Percentiles rank a stretch among this genome's conserved stretches.
These are phyloP conservation scores for Kwoniella sp. DNA, from an alignment of 768 basidiomycete genomes.

Conservation along the genomic window DNA sequence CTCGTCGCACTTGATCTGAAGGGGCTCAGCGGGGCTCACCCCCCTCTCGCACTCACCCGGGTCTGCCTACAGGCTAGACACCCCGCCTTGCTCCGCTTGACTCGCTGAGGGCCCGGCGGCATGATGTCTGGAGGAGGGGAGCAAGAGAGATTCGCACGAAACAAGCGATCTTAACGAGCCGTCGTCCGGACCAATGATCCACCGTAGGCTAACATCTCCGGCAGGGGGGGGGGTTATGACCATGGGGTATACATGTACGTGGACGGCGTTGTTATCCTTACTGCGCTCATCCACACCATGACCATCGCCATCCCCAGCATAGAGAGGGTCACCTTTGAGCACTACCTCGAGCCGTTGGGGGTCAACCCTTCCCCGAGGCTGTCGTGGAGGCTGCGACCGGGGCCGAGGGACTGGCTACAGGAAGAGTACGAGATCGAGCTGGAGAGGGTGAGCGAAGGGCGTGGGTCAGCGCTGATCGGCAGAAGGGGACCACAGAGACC, in stretches of 20 bases:
- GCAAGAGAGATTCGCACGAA: too few relatives aligned
- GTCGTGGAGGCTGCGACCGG: conserved; percentile 20
- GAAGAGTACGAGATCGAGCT: conserved; percentile 13
- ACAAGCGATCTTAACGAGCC: too few relatives aligned
- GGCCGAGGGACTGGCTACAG: conserved; percentile 21
- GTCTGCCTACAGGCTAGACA: conserved; percentile 3
- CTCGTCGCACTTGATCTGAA: conserved; percentile 10
- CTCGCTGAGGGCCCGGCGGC: background rate
- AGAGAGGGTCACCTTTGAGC: conserved; percentile 6
- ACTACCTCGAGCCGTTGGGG: conserved; percentile 7
- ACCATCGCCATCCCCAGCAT: conserved; percentile 1
- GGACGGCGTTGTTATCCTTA: too few relatives aligned
- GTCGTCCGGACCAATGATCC: too few relatives aligned
- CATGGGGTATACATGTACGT: too few relatives aligned
- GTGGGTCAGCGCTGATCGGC: background rate
- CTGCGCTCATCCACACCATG: background rate
- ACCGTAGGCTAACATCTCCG: too few relatives aligned
- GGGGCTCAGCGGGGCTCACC: background rate
- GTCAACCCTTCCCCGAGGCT: conserved; percentile 19
- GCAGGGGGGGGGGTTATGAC: too few relatives aligned
- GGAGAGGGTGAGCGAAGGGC: background rate
- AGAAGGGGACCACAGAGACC: background rate
- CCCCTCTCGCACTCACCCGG: conserved; percentile 1
- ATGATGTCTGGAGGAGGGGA: background rate
- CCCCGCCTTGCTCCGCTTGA: background rate